Evolutionary conservation across 2,329 filamentous ascomycete genomes (phyloP).

Genomic region (Botrytis fabae): DNA sequence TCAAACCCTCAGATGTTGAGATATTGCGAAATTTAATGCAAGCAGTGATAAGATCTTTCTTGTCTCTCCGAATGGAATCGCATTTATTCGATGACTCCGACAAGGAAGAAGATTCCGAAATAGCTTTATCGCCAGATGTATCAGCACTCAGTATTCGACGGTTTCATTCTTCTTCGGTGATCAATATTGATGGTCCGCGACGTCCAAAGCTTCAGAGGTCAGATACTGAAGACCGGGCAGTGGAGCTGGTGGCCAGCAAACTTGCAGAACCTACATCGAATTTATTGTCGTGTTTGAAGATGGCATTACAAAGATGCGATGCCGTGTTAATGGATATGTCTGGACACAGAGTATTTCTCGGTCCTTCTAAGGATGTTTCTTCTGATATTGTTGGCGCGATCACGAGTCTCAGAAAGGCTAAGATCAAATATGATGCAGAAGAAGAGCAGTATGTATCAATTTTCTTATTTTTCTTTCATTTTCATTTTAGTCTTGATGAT

Average conservation of each 20-base stretch:
- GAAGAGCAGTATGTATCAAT: slow-evolving; percentile 42
- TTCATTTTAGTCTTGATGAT: neutral
- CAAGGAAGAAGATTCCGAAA: slow-evolving; percentile 12
- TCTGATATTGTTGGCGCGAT: slow-evolving; percentile 46
- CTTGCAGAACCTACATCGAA: slow-evolving; percentile 51
- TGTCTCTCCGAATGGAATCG: slow-evolving; percentile 53
- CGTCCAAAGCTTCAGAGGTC: slow-evolving; percentile 34
- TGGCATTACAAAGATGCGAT: slow-evolving; percentile 49
- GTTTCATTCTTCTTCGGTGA: slow-evolving; percentile 29
- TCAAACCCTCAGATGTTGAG: slow-evolving; percentile 51
- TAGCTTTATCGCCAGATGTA: slow-evolving; percentile 8
- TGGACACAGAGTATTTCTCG: slow-evolving; percentile 50
- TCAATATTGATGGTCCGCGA: slow-evolving; percentile 42
- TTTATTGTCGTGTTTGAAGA: slow-evolving; percentile 50
- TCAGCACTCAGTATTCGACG: slow-evolving; percentile 16
- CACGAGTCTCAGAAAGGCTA: slow-evolving; percentile 45
- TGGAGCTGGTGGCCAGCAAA: slow-evolving; percentile 39
- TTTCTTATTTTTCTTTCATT: neutral
- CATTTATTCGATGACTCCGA: slow-evolving; percentile 46
- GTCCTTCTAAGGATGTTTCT: slow-evolving; percentile 46
- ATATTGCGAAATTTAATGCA: slow-evolving; percentile 56
- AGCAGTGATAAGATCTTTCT: slow-evolving; percentile 53
- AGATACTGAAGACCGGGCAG: slow-evolving; percentile 37
- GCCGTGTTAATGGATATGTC: slow-evolving; percentile 56
- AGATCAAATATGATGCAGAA: slow-evolving; percentile 49